These are phyloP conservation scores for Diatrype stigma DNA, from an alignment of 2,329 filamentous ascomycete genomes.

Conservation along the genomic window DNA sequence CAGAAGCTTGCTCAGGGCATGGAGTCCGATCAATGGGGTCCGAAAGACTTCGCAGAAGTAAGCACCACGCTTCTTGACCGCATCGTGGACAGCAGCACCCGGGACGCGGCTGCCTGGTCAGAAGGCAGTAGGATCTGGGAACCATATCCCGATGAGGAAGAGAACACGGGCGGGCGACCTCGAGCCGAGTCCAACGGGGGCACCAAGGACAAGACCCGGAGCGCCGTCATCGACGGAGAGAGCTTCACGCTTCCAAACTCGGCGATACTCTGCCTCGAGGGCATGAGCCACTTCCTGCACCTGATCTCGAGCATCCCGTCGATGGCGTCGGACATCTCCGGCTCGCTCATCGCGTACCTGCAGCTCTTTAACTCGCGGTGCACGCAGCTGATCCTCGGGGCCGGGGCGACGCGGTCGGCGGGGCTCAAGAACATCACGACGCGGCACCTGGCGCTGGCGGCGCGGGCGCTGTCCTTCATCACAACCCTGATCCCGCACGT, in stretches of 20 bases:
- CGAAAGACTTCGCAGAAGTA: constrained; percentile 66
- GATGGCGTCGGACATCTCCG: constrained; percentile 79
- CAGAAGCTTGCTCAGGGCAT: constrained; percentile 72
- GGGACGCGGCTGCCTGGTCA: constrained; percentile 64
- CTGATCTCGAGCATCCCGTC: constrained; percentile 82
- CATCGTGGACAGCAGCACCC: constrained; percentile 66
- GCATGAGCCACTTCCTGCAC: constrained; percentile 77
- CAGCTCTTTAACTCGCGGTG: constrained; percentile 94
- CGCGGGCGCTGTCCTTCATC: constrained; percentile 83
- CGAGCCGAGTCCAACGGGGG: constrained; percentile 44
- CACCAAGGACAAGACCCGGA: constrained; percentile 61
- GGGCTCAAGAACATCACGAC: constrained; percentile 96
- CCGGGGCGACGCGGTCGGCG: constrained; percentile 82
- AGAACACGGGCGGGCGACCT: constrained; percentile 27
- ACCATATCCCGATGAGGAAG: constrained; percentile 37
- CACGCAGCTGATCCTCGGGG: constrained; percentile 93
- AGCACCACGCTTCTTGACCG: constrained; percentile 57
- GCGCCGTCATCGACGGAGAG: constrained; percentile 77
- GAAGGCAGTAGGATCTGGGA: constrained; percentile 57
- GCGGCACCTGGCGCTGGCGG: constrained; percentile 87
- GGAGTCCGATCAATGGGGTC: constrained; percentile 77
- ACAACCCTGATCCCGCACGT: constrained; percentile 84
- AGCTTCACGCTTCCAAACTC: constrained; percentile 82
- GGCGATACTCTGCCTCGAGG: constrained; percentile 74
- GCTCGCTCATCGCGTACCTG: constrained; percentile 77